Evolutionary conservation across 148 eudicot species (phyloP).

Genomic region (Vaccinium corymbosum): DNA sequence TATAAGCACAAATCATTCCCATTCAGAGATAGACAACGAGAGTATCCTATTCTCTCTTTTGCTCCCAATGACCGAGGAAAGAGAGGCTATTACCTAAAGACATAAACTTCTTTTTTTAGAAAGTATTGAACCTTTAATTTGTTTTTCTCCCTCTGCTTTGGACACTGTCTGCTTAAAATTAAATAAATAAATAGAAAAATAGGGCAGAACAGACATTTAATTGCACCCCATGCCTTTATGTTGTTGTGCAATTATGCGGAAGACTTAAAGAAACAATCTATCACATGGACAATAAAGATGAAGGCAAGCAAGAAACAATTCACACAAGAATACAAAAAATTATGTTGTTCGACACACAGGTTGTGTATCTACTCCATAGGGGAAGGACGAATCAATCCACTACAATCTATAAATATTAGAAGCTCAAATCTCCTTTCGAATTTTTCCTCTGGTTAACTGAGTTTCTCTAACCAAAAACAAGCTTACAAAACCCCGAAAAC

Average conservation of each 20-base stretch:
- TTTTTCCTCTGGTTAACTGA: background rate
- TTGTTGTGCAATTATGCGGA: background rate
- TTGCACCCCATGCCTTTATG: too few relatives aligned
- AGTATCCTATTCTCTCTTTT: slow-evolving; percentile 10
- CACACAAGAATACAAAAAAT: background rate
- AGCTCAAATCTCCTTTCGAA: background rate
- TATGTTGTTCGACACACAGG: background rate
- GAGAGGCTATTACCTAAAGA: slow-evolving; percentile 12
- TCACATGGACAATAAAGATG: background rate
- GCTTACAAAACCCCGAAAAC: background rate
- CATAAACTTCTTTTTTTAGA: background rate
- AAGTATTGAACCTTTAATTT: background rate
- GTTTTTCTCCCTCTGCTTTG: slow-evolving; percentile 4
- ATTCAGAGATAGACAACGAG: background rate
- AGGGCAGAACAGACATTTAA: too few relatives aligned
- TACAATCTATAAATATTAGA: background rate
- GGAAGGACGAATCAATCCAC: background rate
- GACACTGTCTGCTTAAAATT: background rate
- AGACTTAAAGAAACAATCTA: background rate
- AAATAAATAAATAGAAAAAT: background rate
- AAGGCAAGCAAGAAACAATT: background rate
- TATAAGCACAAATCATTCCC: background rate
- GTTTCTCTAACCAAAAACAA: background rate
- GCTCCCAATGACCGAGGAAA: slow-evolving; percentile 14
- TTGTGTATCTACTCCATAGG: background rate